Evolutionary conservation across 106 monocot genomes (phyloP), one percentile per base, ranked within the genome.

Genomic region (Dioscorea dumetorum): DNA sequence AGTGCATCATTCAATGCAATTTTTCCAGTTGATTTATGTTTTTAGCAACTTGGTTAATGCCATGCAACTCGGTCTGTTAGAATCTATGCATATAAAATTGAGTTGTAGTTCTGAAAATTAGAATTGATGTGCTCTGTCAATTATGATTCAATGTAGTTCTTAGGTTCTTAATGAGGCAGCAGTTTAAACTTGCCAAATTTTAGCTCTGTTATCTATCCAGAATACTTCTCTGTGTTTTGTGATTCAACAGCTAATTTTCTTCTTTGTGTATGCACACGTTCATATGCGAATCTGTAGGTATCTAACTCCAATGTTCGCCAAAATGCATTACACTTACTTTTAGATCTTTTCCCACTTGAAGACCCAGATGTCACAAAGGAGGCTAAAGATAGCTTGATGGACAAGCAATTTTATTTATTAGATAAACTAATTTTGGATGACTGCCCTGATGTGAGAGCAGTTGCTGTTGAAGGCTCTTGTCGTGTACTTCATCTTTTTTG

Each of bases 321-420:
- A 66, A 93, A 93, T 76, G 84, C 93, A 70, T 67, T 90, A 23
- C 80, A 81, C 79, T 76, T 99, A 58, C 74, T 99, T 13, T 77
- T 99, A 61, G 99, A 93, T 79, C 22, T 99, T 64, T 99, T 99
- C 74, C 99, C 99, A 67, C 80, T 99, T 71, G 87, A 90, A 83
- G 93, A 99, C 74, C 99, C 99, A 22, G 89, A 90, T 74, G 78
- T 70, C 24, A 87, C 87, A 57, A 90, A 89, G 49, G 99, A 90
- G 48, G 82, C 60, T 28, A 93, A 99, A 54, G 85, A 92, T 63
- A 57, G 71, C 33, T 81, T 93, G 60, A 83, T 99, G 60, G 77
- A 87, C 22, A 99, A 83, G 69, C 93, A 99, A 48, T 84, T 85
- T 76, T 93, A 85, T 74, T 81, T 93, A 33, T 64, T 99, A 48